These are phyloP conservation scores for Pelargonium myrrhifolium DNA, from an alignment of 441 rosid genomes.

Conservation along the genomic window DNA sequence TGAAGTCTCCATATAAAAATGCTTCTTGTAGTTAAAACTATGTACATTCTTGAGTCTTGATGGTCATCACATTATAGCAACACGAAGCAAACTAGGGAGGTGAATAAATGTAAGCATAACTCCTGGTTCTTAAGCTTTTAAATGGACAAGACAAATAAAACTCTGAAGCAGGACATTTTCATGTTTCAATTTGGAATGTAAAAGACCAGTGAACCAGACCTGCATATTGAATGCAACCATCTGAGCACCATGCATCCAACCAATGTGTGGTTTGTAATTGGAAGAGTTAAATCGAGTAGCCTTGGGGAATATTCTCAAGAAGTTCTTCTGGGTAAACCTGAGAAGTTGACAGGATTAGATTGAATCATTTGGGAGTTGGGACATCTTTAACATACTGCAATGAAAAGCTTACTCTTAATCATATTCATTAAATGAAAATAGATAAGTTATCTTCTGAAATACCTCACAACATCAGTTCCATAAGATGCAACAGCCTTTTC, in stretches of 20 bases:
- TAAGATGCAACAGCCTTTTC: conserved; percentile 57
- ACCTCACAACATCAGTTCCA: conserved; percentile 73
- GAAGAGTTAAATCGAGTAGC: conserved; percentile 76
- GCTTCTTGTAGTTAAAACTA: no score
- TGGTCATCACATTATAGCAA: no score
- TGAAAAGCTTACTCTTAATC: neutral
- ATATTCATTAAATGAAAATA: neutral
- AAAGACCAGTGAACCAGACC: conserved; percentile 29
- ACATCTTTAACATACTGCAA: neutral
- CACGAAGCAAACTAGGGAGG: no score
- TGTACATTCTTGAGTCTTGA: no score
- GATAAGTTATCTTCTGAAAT: conserved; percentile 1
- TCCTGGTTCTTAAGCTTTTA: no score
- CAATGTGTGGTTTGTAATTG: conserved; percentile 76
- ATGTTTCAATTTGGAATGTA: neutral
- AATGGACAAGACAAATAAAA: neutral
- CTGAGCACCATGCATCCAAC: conserved; percentile 95
- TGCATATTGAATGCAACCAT: conserved; percentile 99
- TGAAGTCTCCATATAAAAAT: no score
- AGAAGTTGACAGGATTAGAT: neutral
- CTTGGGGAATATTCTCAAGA: conserved; percentile 81
- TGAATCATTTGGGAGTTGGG: neutral
- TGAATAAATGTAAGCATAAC: no score
- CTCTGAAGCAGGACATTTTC: neutral
- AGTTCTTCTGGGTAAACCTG: conserved; percentile 81